Evolutionary conservation across 257 asterid genomes (phyloP).

Genomic region (Solanum stenotomum): DNA sequence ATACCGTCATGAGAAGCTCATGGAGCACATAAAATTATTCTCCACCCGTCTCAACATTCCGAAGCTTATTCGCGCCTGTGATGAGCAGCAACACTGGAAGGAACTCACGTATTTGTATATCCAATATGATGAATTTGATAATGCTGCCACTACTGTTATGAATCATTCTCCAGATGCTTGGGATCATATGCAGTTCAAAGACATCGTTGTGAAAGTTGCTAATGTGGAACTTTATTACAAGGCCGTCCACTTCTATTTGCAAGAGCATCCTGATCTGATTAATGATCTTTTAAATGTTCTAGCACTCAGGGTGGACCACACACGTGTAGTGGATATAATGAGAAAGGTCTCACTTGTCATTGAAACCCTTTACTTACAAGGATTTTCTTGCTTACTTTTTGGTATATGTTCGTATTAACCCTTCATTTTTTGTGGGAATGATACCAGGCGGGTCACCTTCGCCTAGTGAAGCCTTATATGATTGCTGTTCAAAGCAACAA

Average conservation of each 20-base stretch:
- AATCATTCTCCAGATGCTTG: slow-evolving; percentile 99
- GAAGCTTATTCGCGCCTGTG: slow-evolving; percentile 95
- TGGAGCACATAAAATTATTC: slow-evolving; percentile 92
- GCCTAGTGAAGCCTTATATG: slow-evolving; percentile 95
- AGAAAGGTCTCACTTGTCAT: slow-evolving; percentile 55
- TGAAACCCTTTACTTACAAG: background rate
- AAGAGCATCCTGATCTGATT: slow-evolving; percentile 97
- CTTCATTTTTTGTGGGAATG: slow-evolving; percentile 7
- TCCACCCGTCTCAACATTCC: slow-evolving; percentile 94
- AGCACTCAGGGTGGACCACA: slow-evolving; percentile 94
- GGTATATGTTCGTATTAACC: background rate
- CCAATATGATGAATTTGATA: slow-evolving; percentile 94
- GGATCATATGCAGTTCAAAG: slow-evolving; percentile 99
- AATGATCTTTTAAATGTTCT: slow-evolving; percentile 93
- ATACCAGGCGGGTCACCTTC: slow-evolving; percentile 83
- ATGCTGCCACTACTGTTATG: slow-evolving; percentile 98
- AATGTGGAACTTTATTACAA: slow-evolving; percentile 95
- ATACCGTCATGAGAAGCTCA: slow-evolving; percentile 95
- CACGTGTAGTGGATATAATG: slow-evolving; percentile 98
- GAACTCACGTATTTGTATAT: slow-evolving; percentile 79
- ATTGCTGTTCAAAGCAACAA: slow-evolving; percentile 98
- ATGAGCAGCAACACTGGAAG: slow-evolving; percentile 97
- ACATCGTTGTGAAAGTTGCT: slow-evolving; percentile 90
- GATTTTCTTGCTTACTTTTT: background rate
- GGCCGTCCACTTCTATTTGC: slow-evolving; percentile 99